phyloP scores from a whole-genome alignment of 139 green algal species.

The Coccomyxa sp. region DNA sequence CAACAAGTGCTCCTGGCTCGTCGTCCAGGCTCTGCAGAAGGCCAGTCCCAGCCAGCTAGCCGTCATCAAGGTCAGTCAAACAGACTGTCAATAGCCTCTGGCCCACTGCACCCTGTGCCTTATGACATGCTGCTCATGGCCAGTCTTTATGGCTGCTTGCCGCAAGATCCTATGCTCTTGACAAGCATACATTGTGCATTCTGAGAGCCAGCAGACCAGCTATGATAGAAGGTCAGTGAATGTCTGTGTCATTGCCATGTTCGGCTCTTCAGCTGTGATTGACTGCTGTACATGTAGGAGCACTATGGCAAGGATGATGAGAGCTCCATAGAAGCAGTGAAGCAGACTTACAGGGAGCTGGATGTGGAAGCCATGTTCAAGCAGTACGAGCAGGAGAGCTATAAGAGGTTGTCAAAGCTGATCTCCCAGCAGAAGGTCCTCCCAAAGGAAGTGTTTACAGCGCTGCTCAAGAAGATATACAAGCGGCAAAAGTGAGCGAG shows the following conservation, averaged over 20 bases:
- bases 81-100: not conserved
- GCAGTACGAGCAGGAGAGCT: conserved; percentile 79
- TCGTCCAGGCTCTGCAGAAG: conserved; percentile 85
- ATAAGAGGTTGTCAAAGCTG: conserved; percentile 43
- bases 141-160: not conserved
- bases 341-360: conserved; percentile 86
- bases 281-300: too few species aligned
- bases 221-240: not conserved
- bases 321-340: conserved; percentile 69
- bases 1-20: conserved; percentile 99
- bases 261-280: not conserved
- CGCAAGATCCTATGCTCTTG: not conserved
- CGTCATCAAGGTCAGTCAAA: conserved; percentile 68
- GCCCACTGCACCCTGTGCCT: not conserved
- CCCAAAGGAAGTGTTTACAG: conserved; percentile 78
- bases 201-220: not conserved
- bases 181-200: not conserved
- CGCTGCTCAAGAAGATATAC: conserved; percentile 94
- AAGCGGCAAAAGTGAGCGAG: conserved; percentile 87
- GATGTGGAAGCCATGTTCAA: conserved; percentile 78
- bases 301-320: conserved; percentile 88
- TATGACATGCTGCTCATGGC: not conserved
- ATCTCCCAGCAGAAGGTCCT: conserved; percentile 82
- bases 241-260: not conserved
- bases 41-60: conserved; percentile 74